A percentile compares a stretch with the other conserved stretches of the same genome.
phyloP scores from a whole-genome alignment of 345 rosid genomes.

The Boechera divaricarpa region DNA sequence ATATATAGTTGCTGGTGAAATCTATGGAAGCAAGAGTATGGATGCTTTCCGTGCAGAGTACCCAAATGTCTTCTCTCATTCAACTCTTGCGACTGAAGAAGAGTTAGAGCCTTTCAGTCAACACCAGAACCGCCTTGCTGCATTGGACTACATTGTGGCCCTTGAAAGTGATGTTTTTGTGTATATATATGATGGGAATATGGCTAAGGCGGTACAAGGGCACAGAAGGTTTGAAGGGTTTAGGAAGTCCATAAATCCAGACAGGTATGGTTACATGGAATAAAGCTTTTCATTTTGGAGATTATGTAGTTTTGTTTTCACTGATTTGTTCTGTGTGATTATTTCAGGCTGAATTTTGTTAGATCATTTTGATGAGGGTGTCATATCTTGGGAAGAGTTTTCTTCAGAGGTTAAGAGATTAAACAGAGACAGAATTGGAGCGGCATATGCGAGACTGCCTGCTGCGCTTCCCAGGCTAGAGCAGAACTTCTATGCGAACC shows the following conservation, averaged over 20 bases:
- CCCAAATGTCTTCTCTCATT: slow-evolving; percentile 55
- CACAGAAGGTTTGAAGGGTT: slow-evolving; percentile 88
- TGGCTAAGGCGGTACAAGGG: slow-evolving; percentile 99
- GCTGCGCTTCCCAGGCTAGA: slow-evolving; percentile 79
- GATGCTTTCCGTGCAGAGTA: slow-evolving; percentile 73
- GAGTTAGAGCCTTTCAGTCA: slow-evolving; percentile 57
- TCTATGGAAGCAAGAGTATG: slow-evolving; percentile 82
- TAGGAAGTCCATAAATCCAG: slow-evolving; percentile 82
- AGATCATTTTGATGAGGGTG: slow-evolving; percentile 73
- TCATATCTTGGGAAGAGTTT: slow-evolving; percentile 74
- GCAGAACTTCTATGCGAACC: slow-evolving; percentile 94
- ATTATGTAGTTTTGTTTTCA: background rate
- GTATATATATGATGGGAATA: slow-evolving; percentile 91
- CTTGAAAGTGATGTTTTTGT: slow-evolving; percentile 93
- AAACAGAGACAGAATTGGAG: slow-evolving; percentile 69
- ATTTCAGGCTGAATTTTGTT: slow-evolving; percentile 72
- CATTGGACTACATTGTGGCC: slow-evolving; percentile 88
- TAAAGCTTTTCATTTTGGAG: background rate
- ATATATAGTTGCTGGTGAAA: slow-evolving; percentile 91
- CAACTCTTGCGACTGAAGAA: too few species aligned
- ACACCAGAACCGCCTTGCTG: slow-evolving; percentile 93
- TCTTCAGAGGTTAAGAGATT: slow-evolving; percentile 64
- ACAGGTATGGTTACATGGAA: slow-evolving; percentile 55
- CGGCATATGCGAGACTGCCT: slow-evolving; percentile 65
- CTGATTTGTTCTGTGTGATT: slow-evolving; percentile 30